A percentile compares a stretch with the other conserved stretches of the same genome.
Evolutionary conservation across 2,329 filamentous ascomycete genomes (phyloP).

Genomic region (Leptographium lundbergii): DNA sequence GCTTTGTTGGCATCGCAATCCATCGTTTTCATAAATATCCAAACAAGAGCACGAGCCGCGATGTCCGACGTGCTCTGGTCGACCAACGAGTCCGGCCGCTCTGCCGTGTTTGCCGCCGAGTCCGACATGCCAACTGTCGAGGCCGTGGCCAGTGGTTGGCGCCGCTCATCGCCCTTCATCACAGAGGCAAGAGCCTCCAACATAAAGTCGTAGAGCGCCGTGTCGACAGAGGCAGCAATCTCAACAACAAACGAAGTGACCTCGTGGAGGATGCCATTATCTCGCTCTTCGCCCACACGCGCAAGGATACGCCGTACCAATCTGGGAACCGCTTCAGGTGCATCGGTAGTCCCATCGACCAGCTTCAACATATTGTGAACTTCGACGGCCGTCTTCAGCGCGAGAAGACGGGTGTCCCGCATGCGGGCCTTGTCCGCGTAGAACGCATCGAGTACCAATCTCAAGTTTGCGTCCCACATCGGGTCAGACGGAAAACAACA

Average conservation of each 20-base stretch:
- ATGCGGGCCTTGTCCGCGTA: constrained; percentile 49
- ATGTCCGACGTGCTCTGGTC: constrained; percentile 53
- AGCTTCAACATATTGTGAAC: constrained; percentile 46
- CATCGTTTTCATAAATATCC: constrained; percentile 64
- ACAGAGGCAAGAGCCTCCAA: constrained; percentile 38
- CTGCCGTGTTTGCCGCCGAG: constrained; percentile 16
- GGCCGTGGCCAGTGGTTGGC: constrained; percentile 20
- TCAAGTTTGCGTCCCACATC: constrained; percentile 53
- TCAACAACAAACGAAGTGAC: constrained; percentile 52
- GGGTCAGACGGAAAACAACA: constrained; percentile 60
- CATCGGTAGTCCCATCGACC: constrained; percentile 31
- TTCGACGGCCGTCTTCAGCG: constrained; percentile 47
- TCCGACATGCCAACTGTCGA: constrained; percentile 5
- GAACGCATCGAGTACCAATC: constrained; percentile 47
- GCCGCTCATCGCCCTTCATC: constrained; percentile 34
- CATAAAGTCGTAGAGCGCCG: constrained; percentile 46
- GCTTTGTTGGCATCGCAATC: constrained; percentile 54
- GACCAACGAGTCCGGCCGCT: constrained; percentile 16
- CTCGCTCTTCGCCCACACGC: constrained; percentile 48
- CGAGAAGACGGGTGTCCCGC: constrained; percentile 47
- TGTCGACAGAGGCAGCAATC: constrained; percentile 47
- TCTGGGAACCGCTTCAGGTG: constrained; percentile 43
- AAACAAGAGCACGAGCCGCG: constrained; percentile 57
- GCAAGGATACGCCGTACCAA: constrained; percentile 50
- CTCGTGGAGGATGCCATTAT: constrained; percentile 51